Evolutionary conservation across 108 stramenopile genomes (phyloP).

Genomic region (Skeletonema menzelii): DNA sequence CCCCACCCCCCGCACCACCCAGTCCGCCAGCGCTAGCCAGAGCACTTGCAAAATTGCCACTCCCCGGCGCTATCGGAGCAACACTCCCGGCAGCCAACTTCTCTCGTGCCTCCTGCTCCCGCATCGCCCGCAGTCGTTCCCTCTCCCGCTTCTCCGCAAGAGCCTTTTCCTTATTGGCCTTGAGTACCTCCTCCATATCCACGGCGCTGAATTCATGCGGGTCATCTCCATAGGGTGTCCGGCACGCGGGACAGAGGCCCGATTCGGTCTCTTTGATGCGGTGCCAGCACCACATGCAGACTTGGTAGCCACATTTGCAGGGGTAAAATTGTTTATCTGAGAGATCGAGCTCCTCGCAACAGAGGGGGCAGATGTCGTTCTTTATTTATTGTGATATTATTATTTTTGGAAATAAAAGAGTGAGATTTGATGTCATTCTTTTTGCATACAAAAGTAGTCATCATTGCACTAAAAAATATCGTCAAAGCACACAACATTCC

Average conservation of each 20-base stretch:
- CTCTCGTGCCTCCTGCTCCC: slow-evolving; percentile 63
- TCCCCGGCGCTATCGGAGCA: slow-evolving; percentile 7
- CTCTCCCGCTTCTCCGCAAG: slow-evolving; percentile 77
- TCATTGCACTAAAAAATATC: not conserved
- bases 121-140: slow-evolving; percentile 58
- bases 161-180: slow-evolving; percentile 88
- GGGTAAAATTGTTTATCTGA: slow-evolving; percentile 97
- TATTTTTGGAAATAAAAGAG: not conserved
- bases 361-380: slow-evolving; percentile 88
- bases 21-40: slow-evolving; percentile 18
- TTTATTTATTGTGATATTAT: not conserved
- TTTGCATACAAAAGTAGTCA: not conserved
- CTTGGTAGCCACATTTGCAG: slow-evolving; percentile 98
- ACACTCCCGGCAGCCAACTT: slow-evolving; percentile 24
- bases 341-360: slow-evolving; percentile 96
- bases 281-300: slow-evolving; percentile 99
- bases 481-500: not conserved
- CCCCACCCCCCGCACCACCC: slow-evolving; percentile 45
- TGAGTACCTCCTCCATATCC: slow-evolving; percentile 89
- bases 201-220: slow-evolving; percentile 97
- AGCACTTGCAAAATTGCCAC: slow-evolving; percentile 9
- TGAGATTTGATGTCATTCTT: slow-evolving; percentile 28
- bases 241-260: slow-evolving; percentile 96
- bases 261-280: slow-evolving; percentile 96
- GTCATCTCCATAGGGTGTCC: slow-evolving; percentile 95